phyloP scores from a whole-genome alignment of 2,329 filamentous ascomycete species.

The Helotiales sp. region DNA sequence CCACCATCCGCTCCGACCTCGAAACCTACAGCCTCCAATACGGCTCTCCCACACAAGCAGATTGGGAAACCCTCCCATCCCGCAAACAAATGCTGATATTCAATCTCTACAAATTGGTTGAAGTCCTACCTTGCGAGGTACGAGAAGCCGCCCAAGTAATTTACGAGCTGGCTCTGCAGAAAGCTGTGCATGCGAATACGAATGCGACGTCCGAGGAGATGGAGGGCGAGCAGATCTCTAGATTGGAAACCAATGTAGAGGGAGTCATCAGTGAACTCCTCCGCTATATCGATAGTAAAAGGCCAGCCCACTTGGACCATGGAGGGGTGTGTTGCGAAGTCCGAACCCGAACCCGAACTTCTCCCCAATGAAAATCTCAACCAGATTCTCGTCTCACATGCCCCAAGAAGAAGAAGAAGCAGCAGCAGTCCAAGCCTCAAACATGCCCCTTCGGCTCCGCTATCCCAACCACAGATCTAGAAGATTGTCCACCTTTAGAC shows the following conservation, averaged over 20 bases:
- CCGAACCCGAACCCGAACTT: too few relatives aligned
- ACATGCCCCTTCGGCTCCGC: neutral
- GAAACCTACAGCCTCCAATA: neutral
- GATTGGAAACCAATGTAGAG: neutral
- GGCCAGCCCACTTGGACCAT: too few relatives aligned
- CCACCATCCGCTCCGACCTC: neutral
- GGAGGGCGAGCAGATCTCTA: neutral
- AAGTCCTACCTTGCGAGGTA: neutral
- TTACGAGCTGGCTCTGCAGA: neutral
- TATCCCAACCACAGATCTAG: neutral
- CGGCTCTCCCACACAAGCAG: neutral
- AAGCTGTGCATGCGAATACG: neutral
- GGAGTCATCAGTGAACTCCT: neutral
- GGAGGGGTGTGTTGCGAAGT: too few relatives aligned
- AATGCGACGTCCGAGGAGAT: neutral
- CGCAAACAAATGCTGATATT: neutral
- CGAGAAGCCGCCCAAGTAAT: neutral
- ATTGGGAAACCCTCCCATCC: neutral
- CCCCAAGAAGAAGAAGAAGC: neutral
- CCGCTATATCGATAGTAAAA: neutral
- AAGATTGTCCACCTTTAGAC: neutral
- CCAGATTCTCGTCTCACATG: neutral
- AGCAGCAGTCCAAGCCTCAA: neutral
- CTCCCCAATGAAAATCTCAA: neutral
- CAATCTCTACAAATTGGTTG: neutral